These are phyloP conservation scores for Mycocentrospora acerina DNA, from an alignment of 2,329 filamentous ascomycete genomes.

Conservation along the genomic window DNA sequence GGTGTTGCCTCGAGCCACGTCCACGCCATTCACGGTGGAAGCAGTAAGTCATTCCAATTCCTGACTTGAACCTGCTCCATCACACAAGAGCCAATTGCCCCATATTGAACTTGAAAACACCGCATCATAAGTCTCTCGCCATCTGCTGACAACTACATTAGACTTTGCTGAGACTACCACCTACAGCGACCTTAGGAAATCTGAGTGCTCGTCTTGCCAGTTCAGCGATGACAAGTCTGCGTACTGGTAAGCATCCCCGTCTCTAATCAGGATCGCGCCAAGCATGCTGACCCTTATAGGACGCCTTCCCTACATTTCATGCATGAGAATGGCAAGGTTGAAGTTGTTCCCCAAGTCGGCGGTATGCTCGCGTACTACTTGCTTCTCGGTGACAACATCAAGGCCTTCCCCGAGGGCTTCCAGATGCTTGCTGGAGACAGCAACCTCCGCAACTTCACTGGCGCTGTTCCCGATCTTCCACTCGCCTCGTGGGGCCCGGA, in stretches of 20 bases:
- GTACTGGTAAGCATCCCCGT: slow-evolving; percentile 32
- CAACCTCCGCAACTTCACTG: slow-evolving; percentile 54
- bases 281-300: slow-evolving; percentile 17
- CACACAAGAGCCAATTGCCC: too few relatives aligned
- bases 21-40: slow-evolving; percentile 39
- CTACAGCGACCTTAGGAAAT: slow-evolving; percentile 61
- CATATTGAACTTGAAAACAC: too few relatives aligned
- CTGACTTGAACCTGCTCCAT: slow-evolving; percentile 4
- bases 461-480: slow-evolving; percentile 63
- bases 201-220: slow-evolving; percentile 70
- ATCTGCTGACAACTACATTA: slow-evolving; percentile 26
- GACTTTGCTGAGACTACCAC: slow-evolving; percentile 63
- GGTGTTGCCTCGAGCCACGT: slow-evolving; percentile 31
- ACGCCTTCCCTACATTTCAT: slow-evolving; percentile 71
- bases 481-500: slow-evolving; percentile 69
- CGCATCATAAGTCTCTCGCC: slow-evolving; percentile 1
- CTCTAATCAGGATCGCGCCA: background rate
- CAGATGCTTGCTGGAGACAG: slow-evolving; percentile 70
- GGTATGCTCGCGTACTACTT: slow-evolving; percentile 71
- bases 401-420: slow-evolving; percentile 70
- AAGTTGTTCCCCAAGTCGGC: slow-evolving; percentile 62
- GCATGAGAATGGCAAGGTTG: slow-evolving; percentile 62
- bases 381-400: slow-evolving; percentile 67
- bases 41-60: slow-evolving; percentile 58
- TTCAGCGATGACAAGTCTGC: slow-evolving; percentile 46